Percentiles rank a stretch among this genome's conserved stretches.
Evolutionary conservation across 2,329 filamentous ascomycete genomes (phyloP).

Genomic region (Phaeosphaeriaceae sp.): DNA sequence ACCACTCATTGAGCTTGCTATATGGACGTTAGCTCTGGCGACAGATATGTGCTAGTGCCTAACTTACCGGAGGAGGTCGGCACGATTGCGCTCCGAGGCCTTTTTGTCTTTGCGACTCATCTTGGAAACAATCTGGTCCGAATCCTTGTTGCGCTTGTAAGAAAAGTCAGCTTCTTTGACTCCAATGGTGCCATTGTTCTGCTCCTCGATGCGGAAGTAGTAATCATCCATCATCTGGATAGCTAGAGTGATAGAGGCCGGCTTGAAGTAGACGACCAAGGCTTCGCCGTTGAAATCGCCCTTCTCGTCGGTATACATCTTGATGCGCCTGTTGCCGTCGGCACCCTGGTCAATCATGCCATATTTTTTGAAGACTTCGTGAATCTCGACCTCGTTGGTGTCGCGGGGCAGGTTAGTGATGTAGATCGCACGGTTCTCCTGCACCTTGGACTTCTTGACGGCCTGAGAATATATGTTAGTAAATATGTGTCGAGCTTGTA

Average conservation of each 20-base stretch:
- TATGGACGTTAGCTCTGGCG: constrained; percentile 7
- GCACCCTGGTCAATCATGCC: constrained; percentile 96
- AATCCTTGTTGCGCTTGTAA: constrained; percentile 87
- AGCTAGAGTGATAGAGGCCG: constrained; percentile 87
- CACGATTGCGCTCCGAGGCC: constrained; percentile 89
- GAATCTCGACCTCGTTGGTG: constrained; percentile 79
- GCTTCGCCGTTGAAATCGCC: constrained; percentile 94
- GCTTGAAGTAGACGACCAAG: constrained; percentile 91
- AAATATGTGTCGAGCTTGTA: not conserved
- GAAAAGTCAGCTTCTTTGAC: constrained; percentile 87
- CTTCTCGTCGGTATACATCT: constrained; percentile 83
- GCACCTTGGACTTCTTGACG: constrained; percentile 40
- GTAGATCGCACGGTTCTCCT: constrained; percentile 87
- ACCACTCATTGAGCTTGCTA: constrained; percentile 93
- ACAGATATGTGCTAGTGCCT: not conserved
- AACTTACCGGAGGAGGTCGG: constrained; percentile 75
- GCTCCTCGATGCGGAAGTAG: constrained; percentile 72
- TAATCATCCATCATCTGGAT: constrained; percentile 82
- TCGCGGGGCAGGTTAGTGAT: constrained; percentile 86
- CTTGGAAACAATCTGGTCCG: constrained; percentile 52
- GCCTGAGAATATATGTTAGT: constrained; percentile 12
- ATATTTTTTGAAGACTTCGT: constrained; percentile 83
- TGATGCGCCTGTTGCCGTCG: constrained; percentile 85
- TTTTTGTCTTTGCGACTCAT: constrained; percentile 74
- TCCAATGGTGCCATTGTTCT: constrained; percentile 64